A percentile compares a stretch with the other conserved stretches of the same genome.
These are phyloP conservation scores for Capsella bursapastoris DNA, from an alignment of 345 rosid genomes.

Conservation along the genomic window DNA sequence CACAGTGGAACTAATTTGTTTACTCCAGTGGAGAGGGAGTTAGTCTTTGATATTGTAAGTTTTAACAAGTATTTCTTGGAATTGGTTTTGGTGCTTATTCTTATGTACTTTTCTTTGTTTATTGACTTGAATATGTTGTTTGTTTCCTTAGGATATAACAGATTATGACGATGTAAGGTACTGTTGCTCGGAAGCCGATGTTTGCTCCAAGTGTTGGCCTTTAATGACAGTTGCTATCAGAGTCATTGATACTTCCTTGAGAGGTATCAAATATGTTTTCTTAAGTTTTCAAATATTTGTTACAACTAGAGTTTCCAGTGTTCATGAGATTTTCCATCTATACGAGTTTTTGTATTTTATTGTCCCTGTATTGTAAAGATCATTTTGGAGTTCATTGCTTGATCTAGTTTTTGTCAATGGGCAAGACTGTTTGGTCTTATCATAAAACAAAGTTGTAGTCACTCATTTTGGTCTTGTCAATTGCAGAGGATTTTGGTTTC, in stretches of 20 bases:
- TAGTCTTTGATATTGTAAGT: conserved; percentile 88
- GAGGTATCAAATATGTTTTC: conserved; percentile 55
- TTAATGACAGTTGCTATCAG: conserved; percentile 83
- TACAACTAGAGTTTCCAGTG: background rate
- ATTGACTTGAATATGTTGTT: conserved; percentile 24
- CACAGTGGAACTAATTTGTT: conserved; percentile 77
- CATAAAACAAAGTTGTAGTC: background rate
- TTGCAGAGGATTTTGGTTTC: conserved; percentile 93
- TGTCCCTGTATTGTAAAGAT: background rate
- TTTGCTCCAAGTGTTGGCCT: conserved; percentile 94
- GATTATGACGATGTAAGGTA: conserved; percentile 92
- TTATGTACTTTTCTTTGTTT: background rate
- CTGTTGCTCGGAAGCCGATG: conserved; percentile 95
- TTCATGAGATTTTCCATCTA: background rate
- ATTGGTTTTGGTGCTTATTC: background rate
- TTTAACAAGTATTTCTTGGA: background rate
- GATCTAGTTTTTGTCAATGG: background rate
- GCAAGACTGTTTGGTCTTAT: background rate
- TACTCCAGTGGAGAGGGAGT: conserved; percentile 88
- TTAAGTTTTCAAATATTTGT: background rate
- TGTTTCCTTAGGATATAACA: conserved; percentile 67
- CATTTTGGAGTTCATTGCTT: background rate
- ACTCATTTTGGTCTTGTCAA: conserved; percentile 21
- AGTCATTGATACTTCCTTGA: conserved; percentile 82
- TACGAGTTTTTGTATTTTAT: background rate